Conservation (phyloP, 805 yeast genomes). For the Tetrapisispora iriomotensis region DNA sequence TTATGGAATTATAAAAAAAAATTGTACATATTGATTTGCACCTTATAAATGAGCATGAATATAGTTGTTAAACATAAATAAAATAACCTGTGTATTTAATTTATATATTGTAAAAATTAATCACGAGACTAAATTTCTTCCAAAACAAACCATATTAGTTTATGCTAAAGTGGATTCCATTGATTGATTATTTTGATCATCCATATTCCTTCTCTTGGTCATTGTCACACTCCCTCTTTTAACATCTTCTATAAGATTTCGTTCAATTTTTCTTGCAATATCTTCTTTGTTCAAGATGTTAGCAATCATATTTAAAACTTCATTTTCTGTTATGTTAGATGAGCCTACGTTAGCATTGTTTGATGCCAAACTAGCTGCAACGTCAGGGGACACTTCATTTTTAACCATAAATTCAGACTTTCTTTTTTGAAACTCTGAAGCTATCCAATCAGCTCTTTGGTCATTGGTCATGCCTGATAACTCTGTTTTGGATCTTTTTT, state of each 20-base stretch:
- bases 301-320: constrained; percentile 24
- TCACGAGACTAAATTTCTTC: too few relatives aligned
- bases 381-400: constrained; percentile 4
- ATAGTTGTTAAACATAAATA: too few relatives aligned
- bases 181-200: not conserved
- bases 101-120: too few relatives aligned
- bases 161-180: not conserved
- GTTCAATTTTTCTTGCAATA: constrained; percentile 22
- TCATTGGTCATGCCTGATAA: constrained; percentile 39
- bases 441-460: constrained; percentile 61
- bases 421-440: constrained; percentile 58
- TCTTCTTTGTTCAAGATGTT: constrained; percentile 19
- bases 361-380: constrained; percentile 6
- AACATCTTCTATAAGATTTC: constrained; percentile 17
- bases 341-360: constrained; percentile 5
- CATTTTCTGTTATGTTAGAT: constrained; percentile 21
- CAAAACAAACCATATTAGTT: too few relatives aligned
- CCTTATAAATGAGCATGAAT: too few relatives aligned
- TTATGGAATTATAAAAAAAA: too few relatives aligned
- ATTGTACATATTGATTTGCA: too few relatives aligned
- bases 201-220: constrained; percentile 52
- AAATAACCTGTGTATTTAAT: too few relatives aligned
- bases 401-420: constrained; percentile 22
- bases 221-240: constrained; percentile 25
- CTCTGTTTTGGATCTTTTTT: constrained; percentile 55